These are phyloP conservation scores for Panaeolus papilionaceus DNA, from an alignment of 768 basidiomycete genomes.

Conservation along the genomic window DNA sequence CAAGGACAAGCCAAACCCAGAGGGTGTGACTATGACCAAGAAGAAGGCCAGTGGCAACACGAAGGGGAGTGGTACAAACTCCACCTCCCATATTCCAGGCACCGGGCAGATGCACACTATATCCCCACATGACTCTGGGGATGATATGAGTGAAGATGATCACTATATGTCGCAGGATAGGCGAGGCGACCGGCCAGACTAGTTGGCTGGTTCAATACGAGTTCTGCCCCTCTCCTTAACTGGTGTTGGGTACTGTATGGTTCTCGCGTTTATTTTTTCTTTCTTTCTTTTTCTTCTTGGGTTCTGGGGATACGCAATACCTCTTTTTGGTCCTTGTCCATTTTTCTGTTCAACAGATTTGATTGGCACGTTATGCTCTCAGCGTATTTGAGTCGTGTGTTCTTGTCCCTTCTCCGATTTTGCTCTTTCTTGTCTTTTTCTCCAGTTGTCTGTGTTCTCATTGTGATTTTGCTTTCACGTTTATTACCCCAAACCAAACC, in stretches of 20 bases:
- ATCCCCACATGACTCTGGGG: conserved; percentile 28
- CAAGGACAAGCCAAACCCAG: conserved; percentile 26
- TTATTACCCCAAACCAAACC: not conserved
- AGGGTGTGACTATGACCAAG: conserved; percentile 15
- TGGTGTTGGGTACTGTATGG: not conserved
- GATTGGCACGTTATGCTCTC: not conserved
- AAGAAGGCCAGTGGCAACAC: conserved; percentile 15
- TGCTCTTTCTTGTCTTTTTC: not conserved
- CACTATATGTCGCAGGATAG: conserved; percentile 35
- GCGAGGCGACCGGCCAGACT: conserved; percentile 26
- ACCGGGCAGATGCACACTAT: conserved; percentile 27
- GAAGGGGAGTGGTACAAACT: conserved; percentile 20
- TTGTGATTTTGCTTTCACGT: conserved; percentile 2
- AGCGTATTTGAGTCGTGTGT: not conserved
- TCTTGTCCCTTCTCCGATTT: not conserved
- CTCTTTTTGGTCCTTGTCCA: not conserved
- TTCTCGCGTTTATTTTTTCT: not conserved
- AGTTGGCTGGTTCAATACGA: not conserved
- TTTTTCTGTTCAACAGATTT: not conserved
- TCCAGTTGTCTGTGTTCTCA: not conserved
- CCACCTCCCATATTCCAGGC: conserved; percentile 22
- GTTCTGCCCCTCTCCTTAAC: not conserved
- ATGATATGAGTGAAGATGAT: conserved; percentile 36
- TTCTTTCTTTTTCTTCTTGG: conserved; percentile 11
- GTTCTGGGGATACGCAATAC: conserved; percentile 6